Percentiles rank a stretch among this genome's conserved stretches.
Evolutionary conservation across 306 rosid species (phyloP).

Genomic region (Rosa multiflora): DNA sequence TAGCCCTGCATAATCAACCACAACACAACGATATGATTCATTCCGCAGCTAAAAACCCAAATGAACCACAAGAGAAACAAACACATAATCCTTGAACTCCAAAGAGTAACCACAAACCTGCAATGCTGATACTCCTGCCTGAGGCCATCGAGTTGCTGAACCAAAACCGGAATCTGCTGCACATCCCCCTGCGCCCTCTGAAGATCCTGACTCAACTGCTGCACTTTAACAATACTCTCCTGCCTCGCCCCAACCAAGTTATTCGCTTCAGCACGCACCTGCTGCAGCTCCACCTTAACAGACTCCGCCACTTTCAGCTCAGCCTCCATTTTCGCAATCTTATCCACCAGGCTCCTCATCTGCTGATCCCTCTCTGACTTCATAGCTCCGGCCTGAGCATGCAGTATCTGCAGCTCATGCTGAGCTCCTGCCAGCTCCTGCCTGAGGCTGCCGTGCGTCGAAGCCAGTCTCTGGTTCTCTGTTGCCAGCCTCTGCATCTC

Average conservation of each 20-base stretch:
- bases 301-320: slow-evolving; percentile 61
- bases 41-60: not conserved
- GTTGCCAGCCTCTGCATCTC: slow-evolving; percentile 82
- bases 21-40: slow-evolving; percentile 15
- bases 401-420: slow-evolving; percentile 81
- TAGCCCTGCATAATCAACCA: slow-evolving; percentile 65
- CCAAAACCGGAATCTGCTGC: slow-evolving; percentile 73
- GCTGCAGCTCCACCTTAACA: slow-evolving; percentile 67
- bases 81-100: not conserved
- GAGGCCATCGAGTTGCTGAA: slow-evolving; percentile 70
- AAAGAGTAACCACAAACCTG: slow-evolving; percentile 46
- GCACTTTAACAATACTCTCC: slow-evolving; percentile 67
- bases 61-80: not conserved
- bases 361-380: slow-evolving; percentile 86
- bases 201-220: slow-evolving; percentile 73
- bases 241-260: slow-evolving; percentile 61
- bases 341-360: slow-evolving; percentile 52
- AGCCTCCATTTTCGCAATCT: slow-evolving; percentile 72
- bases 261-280: slow-evolving; percentile 74
- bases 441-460: slow-evolving; percentile 72
- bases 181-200: slow-evolving; percentile 75
- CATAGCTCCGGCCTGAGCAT: slow-evolving; percentile 60
- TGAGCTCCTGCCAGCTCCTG: slow-evolving; percentile 89
- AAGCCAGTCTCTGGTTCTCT: slow-evolving; percentile 84
- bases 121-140: slow-evolving; percentile 91